A percentile compares a stretch with the other conserved stretches of the same genome.
Evolutionary conservation across 2,329 filamentous ascomycete species (phyloP).

Genomic region (Cercospora sojina): DNA sequence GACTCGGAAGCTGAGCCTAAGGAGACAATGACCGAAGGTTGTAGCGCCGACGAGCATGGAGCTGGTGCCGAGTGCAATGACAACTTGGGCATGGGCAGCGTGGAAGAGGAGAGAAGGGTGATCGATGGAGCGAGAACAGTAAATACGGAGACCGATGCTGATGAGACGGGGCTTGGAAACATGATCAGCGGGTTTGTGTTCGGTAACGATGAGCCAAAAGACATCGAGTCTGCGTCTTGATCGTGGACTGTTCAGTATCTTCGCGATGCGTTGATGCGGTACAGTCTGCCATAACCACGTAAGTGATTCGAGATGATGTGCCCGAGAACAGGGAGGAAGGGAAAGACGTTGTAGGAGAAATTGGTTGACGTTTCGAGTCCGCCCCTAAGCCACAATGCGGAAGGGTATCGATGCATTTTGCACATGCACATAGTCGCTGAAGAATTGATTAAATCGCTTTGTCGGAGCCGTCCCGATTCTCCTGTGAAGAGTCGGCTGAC

Average conservation of each 20-base stretch:
- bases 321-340: neutral
- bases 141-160: neutral
- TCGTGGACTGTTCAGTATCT: neutral
- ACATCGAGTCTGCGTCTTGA: neutral
- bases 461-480: neutral
- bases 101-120: neutral
- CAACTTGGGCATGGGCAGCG: neutral
- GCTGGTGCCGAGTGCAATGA: neutral
- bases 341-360: neutral
- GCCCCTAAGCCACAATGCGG: neutral
- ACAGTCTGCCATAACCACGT: neutral
- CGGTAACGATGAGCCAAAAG: neutral
- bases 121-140: neutral
- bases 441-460: neutral
- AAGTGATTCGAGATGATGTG: neutral
- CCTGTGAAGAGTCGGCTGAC: neutral
- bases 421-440: neutral
- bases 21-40: neutral
- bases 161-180: neutral
- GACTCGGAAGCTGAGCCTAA: neutral
- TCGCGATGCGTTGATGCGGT: neutral
- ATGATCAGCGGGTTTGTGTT: slow-evolving; percentile 5
- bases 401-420: slow-evolving; percentile 2
- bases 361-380: neutral
- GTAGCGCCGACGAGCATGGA: neutral